A percentile compares a stretch with the other conserved stretches of the same genome.
Evolutionary conservation across 768 basidiomycete species (phyloP).

Genomic region (Naganishia friedmannii): DNA sequence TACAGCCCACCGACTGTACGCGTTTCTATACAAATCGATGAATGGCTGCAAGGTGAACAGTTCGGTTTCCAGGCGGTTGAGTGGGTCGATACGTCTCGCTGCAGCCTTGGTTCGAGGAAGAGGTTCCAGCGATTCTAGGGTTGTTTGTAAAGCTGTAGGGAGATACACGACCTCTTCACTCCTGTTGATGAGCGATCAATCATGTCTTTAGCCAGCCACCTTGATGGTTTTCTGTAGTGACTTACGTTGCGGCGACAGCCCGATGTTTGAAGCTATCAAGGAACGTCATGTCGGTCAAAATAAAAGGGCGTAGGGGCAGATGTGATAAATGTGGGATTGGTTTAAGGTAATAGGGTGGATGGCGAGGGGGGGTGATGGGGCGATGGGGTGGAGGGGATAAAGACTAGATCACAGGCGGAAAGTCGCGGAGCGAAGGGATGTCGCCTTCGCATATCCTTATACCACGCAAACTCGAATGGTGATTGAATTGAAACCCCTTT

Average conservation of each 20-base stretch:
- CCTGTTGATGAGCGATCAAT: too few relatives aligned
- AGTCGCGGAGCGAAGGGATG: background rate
- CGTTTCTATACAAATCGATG: background rate
- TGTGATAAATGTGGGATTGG: background rate
- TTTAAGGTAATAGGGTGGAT: background rate
- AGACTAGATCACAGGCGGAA: too few relatives aligned
- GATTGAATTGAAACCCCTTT: background rate
- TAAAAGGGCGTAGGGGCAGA: background rate
- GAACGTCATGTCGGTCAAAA: background rate
- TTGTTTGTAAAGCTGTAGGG: background rate
- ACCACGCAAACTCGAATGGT: background rate
- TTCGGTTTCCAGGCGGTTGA: slow-evolving; percentile 13
- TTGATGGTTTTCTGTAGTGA: background rate
- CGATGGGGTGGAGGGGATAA: too few relatives aligned
- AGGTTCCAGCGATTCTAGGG: background rate
- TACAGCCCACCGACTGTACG: background rate
- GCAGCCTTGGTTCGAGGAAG: slow-evolving; percentile 1
- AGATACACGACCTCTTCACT: background rate
- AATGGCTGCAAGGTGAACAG: slow-evolving; percentile 5
- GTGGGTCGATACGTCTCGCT: slow-evolving; percentile 6
- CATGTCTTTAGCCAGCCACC: too few relatives aligned
- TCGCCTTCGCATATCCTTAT: background rate
- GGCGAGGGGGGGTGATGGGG: too few relatives aligned
- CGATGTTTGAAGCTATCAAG: background rate
- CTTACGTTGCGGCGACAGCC: background rate